Percentiles rank a stretch among this genome's conserved stretches.
These are phyloP conservation scores for Veloporphyrellus conicus DNA, from an alignment of 1,284 basidiomycete genomes.

Conservation along the genomic window DNA sequence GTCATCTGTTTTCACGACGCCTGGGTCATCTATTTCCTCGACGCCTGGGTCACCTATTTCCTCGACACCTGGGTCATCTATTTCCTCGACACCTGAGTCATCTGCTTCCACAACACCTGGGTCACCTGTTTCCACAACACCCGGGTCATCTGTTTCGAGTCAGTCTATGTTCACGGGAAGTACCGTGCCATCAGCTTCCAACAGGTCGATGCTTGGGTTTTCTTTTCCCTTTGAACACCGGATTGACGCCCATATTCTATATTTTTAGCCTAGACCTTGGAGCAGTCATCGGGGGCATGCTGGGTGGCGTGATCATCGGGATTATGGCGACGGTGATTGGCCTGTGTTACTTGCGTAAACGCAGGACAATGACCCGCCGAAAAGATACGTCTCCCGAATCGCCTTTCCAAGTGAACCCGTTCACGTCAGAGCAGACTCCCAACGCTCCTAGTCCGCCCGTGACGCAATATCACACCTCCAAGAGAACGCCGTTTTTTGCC, in stretches of 20 bases:
- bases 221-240: neutral
- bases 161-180: no score
- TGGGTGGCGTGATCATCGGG: constrained; percentile 15
- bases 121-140: no score
- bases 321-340: constrained; percentile 4
- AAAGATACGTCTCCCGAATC: neutral
- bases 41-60: no score
- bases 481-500: no score
- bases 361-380: neutral
- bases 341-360: constrained; percentile 11
- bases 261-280: constrained; percentile 13
- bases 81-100: no score
- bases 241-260: constrained; percentile 4
- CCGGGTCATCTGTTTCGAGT: no score
- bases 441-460: neutral
- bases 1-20: no score
- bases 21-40: no score
- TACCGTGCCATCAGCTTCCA: constrained; percentile 5
- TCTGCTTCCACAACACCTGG: no score
- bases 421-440: no score
- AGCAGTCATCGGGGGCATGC: constrained; percentile 15
- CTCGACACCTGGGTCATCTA: no score
- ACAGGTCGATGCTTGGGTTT: constrained; percentile 10
- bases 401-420: neutral
- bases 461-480: no score